Evolutionary conservation across 345 rosid species (phyloP), one percentile per base, ranked within the genome.

Genomic region (Toxicodendron radicans): DNA sequence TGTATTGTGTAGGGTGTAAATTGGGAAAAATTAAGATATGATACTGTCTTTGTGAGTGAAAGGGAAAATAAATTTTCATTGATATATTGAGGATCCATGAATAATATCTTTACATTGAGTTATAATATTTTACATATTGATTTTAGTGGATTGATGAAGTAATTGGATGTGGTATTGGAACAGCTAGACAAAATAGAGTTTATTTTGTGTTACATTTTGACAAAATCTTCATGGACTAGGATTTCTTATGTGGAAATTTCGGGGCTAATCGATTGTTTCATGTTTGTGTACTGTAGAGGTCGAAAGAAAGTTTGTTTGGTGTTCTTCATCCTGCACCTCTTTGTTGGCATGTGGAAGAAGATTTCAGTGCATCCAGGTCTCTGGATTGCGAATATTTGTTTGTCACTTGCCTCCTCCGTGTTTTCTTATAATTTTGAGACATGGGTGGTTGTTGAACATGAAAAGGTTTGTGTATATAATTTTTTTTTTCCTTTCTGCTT

Each of bases 401-500:
- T 91, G 80, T 90, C 97, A 23, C 89, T 95, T 73, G 83, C 92
- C 57, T 85, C 91, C 58, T 85, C 94, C 1, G 67, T 89, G 43
- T 92, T 85, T 79, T 87, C 88, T 0, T 85, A 87, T 85, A 87
- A 89, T 83, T 95, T 93, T 51, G 99, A 95, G 87, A 83, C 97
- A 14, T 93, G 97, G 98, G 72, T 86, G 9, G 93, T 87, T 76
- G 76, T 88, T 54, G 95, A 95, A 80, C 93, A 90, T 73, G 90
- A 95, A 81, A 88, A 91, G 93, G 99, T 95, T 77, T 53, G 86
- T 70, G 4, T 71, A 27, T 71, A 38, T 49, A 23, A 69, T 30
- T 58, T 21, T 72, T 17, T 41, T 53, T 20, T 11, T 73, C n/a
- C n/a, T 30, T 0, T 51, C 38, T 58, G 6, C 4, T 46, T 23